Percentiles rank a stretch among this genome's conserved stretches.
Evolutionary conservation across 1,284 basidiomycete species (phyloP).

Genomic region (Papiliotrema nemorosa): DNA sequence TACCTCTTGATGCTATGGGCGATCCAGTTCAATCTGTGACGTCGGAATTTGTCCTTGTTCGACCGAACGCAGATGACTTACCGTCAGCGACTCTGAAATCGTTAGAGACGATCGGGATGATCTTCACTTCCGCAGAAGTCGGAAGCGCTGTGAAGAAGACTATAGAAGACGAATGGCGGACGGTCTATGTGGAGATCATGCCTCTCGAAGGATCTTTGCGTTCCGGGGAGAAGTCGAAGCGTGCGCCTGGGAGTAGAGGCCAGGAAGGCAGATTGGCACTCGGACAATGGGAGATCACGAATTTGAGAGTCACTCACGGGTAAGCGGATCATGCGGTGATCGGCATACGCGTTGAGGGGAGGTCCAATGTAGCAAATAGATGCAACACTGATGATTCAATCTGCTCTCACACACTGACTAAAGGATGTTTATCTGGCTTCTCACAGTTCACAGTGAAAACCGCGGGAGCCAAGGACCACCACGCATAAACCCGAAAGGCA

Average conservation of each 20-base stretch:
- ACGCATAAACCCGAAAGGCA: no score
- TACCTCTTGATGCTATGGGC: slow-evolving; percentile 22
- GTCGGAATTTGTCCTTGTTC: slow-evolving; percentile 1
- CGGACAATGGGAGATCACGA: slow-evolving; percentile 23
- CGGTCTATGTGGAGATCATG: slow-evolving; percentile 11
- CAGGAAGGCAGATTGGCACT: slow-evolving; percentile 25
- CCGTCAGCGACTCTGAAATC: not conserved
- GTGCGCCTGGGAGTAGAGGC: not conserved
- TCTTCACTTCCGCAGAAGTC: not conserved
- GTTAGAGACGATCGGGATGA: not conserved
- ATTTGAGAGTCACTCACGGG: slow-evolving; percentile 24
- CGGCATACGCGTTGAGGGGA: no score
- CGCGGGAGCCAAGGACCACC: no score
- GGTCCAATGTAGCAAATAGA: no score
- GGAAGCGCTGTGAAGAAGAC: not conserved
- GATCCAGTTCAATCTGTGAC: not conserved
- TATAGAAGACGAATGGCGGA: not conserved
- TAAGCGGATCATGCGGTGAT: no score
- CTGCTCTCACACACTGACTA: no score
- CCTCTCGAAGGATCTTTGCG: not conserved
- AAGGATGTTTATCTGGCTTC: no score
- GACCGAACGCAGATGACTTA: not conserved
- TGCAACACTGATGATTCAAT: no score
- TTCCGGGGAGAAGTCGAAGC: not conserved
- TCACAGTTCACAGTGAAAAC: no score